phyloP scores from a whole-genome alignment of 2,329 filamentous ascomycete genomes.

The Pseudogymnoascus sp. region DNA sequence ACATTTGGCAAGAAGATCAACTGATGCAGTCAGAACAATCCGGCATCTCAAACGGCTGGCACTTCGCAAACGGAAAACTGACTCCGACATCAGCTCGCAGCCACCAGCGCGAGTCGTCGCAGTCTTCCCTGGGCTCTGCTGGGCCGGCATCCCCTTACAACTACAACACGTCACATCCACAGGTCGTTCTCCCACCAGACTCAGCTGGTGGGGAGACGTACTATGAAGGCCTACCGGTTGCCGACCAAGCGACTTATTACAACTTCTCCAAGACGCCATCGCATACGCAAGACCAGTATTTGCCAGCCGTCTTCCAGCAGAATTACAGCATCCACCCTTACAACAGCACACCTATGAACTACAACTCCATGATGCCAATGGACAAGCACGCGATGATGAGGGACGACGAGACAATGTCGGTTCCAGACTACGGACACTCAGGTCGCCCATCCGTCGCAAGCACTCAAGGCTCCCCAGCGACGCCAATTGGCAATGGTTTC shows the following conservation, averaged over 20 bases:
- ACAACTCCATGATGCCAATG: constrained; percentile 20
- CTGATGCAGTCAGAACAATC: constrained; percentile 26
- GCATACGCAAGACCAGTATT: constrained; percentile 27
- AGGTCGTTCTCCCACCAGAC: constrained; percentile 40
- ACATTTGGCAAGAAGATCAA: constrained; percentile 4
- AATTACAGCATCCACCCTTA: constrained; percentile 36
- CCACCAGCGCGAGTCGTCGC: constrained; percentile 53
- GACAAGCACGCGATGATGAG: constrained; percentile 17
- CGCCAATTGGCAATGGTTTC: constrained; percentile 44
- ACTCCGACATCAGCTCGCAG: constrained; percentile 26
- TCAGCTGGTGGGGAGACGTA: constrained; percentile 36
- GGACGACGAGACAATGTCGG: constrained; percentile 25
- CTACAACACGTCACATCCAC: constrained; percentile 47
- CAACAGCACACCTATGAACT: constrained; percentile 29
- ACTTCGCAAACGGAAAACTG: constrained; percentile 25
- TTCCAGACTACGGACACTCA: constrained; percentile 23
- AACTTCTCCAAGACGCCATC: constrained; percentile 27
- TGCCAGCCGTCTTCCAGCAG: constrained; percentile 31
- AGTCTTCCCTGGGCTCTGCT: constrained; percentile 52
- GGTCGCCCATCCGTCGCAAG: constrained; percentile 44
- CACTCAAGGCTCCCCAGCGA: constrained; percentile 54
- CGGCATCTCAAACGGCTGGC: constrained; percentile 19
- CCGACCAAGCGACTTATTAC: constrained; percentile 32
- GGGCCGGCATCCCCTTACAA: constrained; percentile 53
- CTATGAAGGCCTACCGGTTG: constrained; percentile 32